A percentile compares a stretch with the other conserved stretches of the same genome.
Conservation (phyloP, 441 rosid genomes). For the Bruguiera hainesii region DNA sequence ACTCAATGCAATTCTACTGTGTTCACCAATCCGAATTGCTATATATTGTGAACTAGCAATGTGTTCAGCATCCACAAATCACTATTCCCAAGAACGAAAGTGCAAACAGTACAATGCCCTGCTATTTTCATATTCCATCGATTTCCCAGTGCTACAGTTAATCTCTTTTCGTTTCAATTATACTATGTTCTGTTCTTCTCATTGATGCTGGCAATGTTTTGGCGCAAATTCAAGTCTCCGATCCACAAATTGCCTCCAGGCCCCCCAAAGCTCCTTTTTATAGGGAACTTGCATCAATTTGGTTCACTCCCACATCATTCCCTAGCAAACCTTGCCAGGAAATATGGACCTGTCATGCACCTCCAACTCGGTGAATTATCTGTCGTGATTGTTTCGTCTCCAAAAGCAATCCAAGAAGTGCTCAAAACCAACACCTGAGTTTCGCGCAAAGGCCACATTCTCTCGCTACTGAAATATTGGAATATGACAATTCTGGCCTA, state of each 20-base stretch:
- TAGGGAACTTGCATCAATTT: constrained; percentile 8
- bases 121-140: too few species aligned
- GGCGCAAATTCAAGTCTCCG: too few species aligned
- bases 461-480: not conserved
- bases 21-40: too few species aligned
- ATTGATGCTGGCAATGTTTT: too few species aligned
- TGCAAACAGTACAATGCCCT: too few species aligned
- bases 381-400: constrained; percentile 1
- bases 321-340: constrained; percentile 3
- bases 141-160: too few species aligned
- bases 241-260: constrained; percentile 9
- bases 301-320: not conserved
- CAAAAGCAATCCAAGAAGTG: constrained; percentile 5
- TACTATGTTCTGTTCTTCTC: too few species aligned
- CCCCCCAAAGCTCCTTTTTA: constrained; percentile 5
- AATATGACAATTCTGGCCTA: not conserved
- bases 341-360: constrained; percentile 17
- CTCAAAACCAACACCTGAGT: not conserved
- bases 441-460: not conserved
- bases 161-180: too few species aligned
- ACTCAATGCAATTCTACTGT: too few species aligned
- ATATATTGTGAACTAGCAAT: too few species aligned
- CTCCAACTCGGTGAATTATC: constrained; percentile 3
- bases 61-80: too few species aligned
- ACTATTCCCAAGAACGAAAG: too few species aligned